phyloP scores from a whole-genome alignment of 1,139 yeast species.

The Komagataea norvegica region DNA sequence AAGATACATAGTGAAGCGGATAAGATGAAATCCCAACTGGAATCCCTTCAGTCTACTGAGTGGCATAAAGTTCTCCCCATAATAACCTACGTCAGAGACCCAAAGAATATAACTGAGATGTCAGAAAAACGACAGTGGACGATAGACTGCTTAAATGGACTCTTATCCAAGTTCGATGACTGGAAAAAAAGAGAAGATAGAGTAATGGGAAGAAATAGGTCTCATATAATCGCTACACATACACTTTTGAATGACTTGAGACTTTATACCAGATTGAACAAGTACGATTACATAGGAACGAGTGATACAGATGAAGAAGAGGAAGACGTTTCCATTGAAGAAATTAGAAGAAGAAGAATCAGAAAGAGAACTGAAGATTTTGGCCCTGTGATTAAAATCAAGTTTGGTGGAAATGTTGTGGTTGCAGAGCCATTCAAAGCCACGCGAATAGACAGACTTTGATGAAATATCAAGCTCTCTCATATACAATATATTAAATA shows the following conservation, averaged over 20 bases:
- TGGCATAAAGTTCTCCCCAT: slow-evolving; percentile 52
- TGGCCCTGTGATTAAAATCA: slow-evolving; percentile 24
- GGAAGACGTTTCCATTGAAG: slow-evolving; percentile 13
- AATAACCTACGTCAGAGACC: slow-evolving; percentile 51
- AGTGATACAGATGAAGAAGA: slow-evolving; percentile 28
- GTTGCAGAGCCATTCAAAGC: slow-evolving; percentile 25
- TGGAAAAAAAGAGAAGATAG: slow-evolving; percentile 33
- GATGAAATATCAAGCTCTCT: neutral
- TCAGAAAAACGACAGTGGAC: slow-evolving; percentile 47
- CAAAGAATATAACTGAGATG: slow-evolving; percentile 44
- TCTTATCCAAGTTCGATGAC: slow-evolving; percentile 44
- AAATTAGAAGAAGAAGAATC: slow-evolving; percentile 17
- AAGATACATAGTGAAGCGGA: slow-evolving; percentile 48
- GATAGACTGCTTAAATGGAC: slow-evolving; percentile 42
- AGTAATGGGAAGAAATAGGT: slow-evolving; percentile 14
- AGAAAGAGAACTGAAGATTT: slow-evolving; percentile 12
- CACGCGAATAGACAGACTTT: slow-evolving; percentile 16
- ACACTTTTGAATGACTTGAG: slow-evolving; percentile 13
- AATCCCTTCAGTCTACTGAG: slow-evolving; percentile 43
- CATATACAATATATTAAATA: neutral
- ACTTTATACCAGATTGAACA: slow-evolving; percentile 18
- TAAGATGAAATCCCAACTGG: slow-evolving; percentile 42
- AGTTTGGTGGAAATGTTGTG: slow-evolving; percentile 18
- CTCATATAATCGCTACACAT: slow-evolving; percentile 1
- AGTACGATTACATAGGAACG: slow-evolving; percentile 20